Evolutionary conservation across 2,329 filamentous ascomycete species (phyloP).

Genomic region (Chrysoporthe cubensis): DNA sequence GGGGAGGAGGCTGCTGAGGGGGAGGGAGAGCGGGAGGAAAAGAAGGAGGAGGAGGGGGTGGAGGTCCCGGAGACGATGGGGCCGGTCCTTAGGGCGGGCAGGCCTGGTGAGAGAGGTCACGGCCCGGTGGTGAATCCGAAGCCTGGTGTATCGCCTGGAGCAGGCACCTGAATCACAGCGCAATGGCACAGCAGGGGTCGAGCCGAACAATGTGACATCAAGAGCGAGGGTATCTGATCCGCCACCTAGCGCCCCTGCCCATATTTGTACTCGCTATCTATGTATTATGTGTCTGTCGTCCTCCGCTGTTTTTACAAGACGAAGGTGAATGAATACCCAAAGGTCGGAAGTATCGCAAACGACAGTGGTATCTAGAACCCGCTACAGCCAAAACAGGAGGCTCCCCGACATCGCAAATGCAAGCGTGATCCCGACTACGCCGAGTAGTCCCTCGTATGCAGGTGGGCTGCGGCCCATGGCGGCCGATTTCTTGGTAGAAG

Average conservation of each 20-base stretch:
- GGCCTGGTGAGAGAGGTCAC: slow-evolving; percentile 25
- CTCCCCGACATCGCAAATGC: slow-evolving; percentile 23
- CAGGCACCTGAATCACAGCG: neutral
- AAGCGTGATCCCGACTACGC: slow-evolving; percentile 10
- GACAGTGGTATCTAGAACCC: neutral
- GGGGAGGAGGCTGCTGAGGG: neutral
- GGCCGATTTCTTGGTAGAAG: slow-evolving; percentile 20
- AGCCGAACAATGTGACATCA: neutral
- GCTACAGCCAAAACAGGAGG: slow-evolving; percentile 21
- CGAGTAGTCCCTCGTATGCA: slow-evolving; percentile 8
- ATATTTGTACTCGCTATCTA: neutral
- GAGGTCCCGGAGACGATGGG: slow-evolving; percentile 16
- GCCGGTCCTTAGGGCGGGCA: slow-evolving; percentile 13
- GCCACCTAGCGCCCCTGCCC: neutral
- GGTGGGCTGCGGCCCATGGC: slow-evolving; percentile 6
- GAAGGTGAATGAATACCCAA: neutral
- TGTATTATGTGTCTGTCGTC: neutral
- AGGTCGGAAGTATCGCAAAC: too few relatives aligned
- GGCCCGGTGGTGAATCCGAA: slow-evolving; percentile 25
- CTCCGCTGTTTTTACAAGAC: neutral
- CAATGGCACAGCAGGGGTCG: neutral
- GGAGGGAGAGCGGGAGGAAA: neutral
- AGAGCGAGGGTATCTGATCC: neutral
- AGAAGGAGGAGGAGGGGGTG: neutral
- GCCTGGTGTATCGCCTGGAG: neutral